Percentiles rank a stretch among this genome's conserved stretches.
Conservation (phyloP, 169 alveolate species). For the Cryptosporidium baileyi region DNA sequence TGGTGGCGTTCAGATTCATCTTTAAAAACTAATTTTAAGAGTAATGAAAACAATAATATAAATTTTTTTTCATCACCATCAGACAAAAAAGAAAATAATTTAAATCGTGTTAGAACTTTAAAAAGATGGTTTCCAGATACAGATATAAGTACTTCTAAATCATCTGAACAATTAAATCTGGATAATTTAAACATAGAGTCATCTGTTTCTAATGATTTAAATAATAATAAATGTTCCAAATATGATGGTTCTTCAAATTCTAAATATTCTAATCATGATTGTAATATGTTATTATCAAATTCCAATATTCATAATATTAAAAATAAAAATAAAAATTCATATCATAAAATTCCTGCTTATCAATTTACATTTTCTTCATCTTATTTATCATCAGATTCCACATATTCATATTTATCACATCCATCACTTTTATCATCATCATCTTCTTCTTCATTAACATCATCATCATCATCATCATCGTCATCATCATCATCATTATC, state of each 20-base stretch:
- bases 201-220: too few relatives aligned
- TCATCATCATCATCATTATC: not conserved
- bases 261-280: not conserved
- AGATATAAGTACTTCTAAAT: too few relatives aligned
- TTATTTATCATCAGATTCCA: not conserved
- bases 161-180: too few relatives aligned
- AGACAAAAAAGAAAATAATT: not conserved
- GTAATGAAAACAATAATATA: not conserved
- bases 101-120: not conserved
- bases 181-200: too few relatives aligned
- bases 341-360: not conserved
- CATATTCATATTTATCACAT: not conserved
- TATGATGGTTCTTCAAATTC: not conserved
- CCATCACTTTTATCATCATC: slow-evolving; percentile 6
- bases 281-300: not conserved
- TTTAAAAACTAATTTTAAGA: not conserved
- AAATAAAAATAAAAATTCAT: not conserved
- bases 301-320: not conserved
- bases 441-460: not conserved
- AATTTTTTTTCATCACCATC: too few relatives aligned
- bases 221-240: not conserved
- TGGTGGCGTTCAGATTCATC: slow-evolving; percentile 71
- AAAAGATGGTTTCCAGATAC: slow-evolving; percentile 52
- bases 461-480: not conserved
- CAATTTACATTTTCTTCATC: not conserved